A percentile compares a stretch with the other conserved stretches of the same genome.
Conservation (phyloP, 2,329 filamentous ascomycete species). For the Neodidymelliopsis sp. region DNA sequence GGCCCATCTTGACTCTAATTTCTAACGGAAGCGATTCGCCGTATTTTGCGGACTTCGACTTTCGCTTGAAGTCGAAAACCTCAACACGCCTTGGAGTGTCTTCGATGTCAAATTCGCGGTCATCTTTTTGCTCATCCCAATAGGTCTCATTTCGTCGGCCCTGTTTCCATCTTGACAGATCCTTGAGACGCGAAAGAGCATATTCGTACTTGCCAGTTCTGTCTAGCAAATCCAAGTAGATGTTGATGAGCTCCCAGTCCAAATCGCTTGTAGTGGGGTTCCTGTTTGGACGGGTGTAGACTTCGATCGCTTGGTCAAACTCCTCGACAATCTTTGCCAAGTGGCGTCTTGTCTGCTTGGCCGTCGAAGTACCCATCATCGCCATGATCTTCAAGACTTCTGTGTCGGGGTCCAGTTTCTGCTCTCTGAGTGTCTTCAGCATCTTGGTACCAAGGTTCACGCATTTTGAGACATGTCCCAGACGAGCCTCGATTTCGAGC, state of each 20-base stretch:
- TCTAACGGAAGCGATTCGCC: conserved; percentile 80
- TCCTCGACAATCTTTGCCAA: conserved; percentile 57
- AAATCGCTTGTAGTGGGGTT: conserved; percentile 56
- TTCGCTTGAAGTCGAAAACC: conserved; percentile 67
- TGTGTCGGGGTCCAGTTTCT: conserved; percentile 51
- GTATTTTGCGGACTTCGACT: conserved; percentile 67
- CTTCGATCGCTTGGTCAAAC: conserved; percentile 61
- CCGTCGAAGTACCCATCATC: conserved; percentile 61
- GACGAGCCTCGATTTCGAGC: conserved; percentile 62
- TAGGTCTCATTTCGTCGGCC: conserved; percentile 75
- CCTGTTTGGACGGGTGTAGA: conserved; percentile 54
- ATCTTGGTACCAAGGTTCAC: conserved; percentile 59
- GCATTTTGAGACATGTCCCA: conserved; percentile 44
- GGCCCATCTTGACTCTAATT: conserved; percentile 81
- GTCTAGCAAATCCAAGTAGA: conserved; percentile 82
- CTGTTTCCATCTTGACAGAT: conserved; percentile 80
- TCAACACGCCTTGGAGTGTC: conserved; percentile 70
- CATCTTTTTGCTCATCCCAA: conserved; percentile 80
- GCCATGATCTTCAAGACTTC: conserved; percentile 64
- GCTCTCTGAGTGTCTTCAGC: conserved; percentile 59
- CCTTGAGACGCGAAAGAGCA: conserved; percentile 74
- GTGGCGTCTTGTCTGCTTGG: conserved; percentile 55
- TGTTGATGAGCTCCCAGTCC: conserved; percentile 83
- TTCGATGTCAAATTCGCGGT: conserved; percentile 86
- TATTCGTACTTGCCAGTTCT: conserved; percentile 68